Evolutionary conservation across 805 yeast species (phyloP).

Genomic region (Kluyveromyces aestuarii): DNA sequence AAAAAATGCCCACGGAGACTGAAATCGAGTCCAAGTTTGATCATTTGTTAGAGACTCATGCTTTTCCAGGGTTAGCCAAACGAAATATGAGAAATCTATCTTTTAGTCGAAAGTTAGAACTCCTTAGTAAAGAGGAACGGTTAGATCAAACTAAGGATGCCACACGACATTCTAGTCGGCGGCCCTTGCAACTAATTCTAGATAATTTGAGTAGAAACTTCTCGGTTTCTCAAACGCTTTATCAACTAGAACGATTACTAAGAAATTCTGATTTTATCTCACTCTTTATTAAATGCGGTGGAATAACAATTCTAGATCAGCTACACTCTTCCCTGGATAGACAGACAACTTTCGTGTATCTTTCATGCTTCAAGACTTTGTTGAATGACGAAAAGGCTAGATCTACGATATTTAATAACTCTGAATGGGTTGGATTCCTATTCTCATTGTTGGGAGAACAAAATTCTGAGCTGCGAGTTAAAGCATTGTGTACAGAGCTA

Average conservation of each 20-base stretch:
- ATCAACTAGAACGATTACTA: conserved; percentile 20
- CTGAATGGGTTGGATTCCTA: conserved; percentile 11
- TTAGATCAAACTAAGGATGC: conserved; percentile 1
- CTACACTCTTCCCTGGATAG: conserved; percentile 2
- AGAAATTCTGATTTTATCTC: conserved; percentile 14
- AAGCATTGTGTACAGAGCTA: conserved; percentile 17
- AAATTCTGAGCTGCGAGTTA: conserved; percentile 10
- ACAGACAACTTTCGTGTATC: conserved; percentile 15
- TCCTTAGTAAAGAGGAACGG: conserved; percentile 14
- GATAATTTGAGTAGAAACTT: conserved; percentile 2
- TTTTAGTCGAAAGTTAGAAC: conserved; percentile 22
- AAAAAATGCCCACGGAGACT: conserved; percentile 12
- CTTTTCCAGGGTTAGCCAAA: conserved; percentile 22
- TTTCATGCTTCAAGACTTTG: conserved; percentile 21
- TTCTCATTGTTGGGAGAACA: conserved; percentile 9
- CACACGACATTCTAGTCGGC: not conserved
- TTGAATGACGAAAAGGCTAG: conserved; percentile 15
- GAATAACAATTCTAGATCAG: conserved; percentile 9
- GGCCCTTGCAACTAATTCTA: conserved; percentile 3
- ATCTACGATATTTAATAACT: conserved; percentile 7
- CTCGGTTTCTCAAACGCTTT: conserved; percentile 10
- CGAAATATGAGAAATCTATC: conserved; percentile 16
- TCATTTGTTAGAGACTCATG: conserved; percentile 15
- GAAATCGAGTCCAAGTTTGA: conserved; percentile 15
- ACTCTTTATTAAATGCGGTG: conserved; percentile 11